Conservation (phyloP, 2,329 filamentous ascomycete species). For the Fusarium sp. region DNA sequence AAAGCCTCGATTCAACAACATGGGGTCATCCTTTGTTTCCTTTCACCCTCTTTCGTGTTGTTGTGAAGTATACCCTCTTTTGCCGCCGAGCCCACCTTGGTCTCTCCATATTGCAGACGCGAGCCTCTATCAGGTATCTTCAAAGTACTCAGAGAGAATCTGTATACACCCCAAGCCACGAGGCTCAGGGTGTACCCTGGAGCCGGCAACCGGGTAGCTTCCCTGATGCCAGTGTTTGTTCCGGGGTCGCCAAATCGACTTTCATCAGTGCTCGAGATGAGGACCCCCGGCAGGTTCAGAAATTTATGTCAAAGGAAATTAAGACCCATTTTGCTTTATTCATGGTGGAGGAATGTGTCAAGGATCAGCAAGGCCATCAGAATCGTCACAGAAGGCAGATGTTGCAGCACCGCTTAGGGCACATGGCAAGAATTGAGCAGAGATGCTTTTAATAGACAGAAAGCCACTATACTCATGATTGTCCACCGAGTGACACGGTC, state of each 20-base stretch:
- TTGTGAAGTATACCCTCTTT: conserved; percentile 1
- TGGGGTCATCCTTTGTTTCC: neutral
- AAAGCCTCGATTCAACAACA: neutral
- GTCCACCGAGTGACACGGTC: neutral
- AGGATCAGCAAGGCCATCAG: conserved; percentile 11
- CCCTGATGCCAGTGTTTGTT: conserved; percentile 29
- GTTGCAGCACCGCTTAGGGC: neutral
- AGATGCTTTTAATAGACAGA: neutral
- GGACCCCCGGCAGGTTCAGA: conserved; percentile 2
- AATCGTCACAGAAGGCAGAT: neutral
- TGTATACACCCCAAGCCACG: neutral
- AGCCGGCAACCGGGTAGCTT: conserved; percentile 17
- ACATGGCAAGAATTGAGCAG: neutral
- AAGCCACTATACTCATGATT: neutral
- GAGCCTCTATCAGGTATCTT: neutral
- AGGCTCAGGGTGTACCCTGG: conserved; percentile 20
- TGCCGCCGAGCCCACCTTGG: neutral
- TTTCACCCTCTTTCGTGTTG: neutral
- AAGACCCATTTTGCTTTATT: conserved; percentile 7
- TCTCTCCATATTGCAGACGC: neutral
- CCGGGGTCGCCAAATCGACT: conserved; percentile 8
- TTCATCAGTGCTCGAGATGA: conserved; percentile 14
- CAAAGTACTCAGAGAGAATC: conserved; percentile 5
- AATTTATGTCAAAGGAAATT: conserved; percentile 12
- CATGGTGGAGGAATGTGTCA: conserved; percentile 27